Conservation (phyloP, 768 basidiomycete species). For the Glaciozyma antarctica region DNA sequence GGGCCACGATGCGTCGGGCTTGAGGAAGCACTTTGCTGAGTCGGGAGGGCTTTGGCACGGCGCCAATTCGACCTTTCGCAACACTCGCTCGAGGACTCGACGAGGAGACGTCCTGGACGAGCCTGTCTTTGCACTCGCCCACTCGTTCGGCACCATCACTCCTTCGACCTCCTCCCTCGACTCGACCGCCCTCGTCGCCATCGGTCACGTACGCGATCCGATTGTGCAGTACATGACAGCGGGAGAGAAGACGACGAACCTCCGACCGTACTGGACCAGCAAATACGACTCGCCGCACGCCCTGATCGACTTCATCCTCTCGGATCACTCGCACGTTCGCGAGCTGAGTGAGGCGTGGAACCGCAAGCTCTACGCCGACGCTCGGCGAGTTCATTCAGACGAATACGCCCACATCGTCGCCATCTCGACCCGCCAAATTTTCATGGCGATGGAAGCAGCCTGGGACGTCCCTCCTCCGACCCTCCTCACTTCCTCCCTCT, state of each 20-base stretch:
- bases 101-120: conserved; percentile 7
- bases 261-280: conserved; percentile 15
- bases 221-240: conserved; percentile 17
- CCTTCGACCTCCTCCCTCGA: not conserved
- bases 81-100: not conserved
- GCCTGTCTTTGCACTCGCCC: conserved; percentile 25
- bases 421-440: conserved; percentile 19
- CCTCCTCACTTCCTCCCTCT: conserved; percentile 7
- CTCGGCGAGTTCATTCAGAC: conserved; percentile 12
- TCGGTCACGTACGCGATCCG: conserved; percentile 25
- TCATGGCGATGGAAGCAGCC: conserved; percentile 17
- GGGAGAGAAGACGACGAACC: not conserved
- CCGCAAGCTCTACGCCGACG: conserved; percentile 21
- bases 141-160: conserved; percentile 9
- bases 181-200: conserved; percentile 15
- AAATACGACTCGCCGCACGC: not conserved
- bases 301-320: conserved; percentile 9
- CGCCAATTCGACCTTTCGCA: conserved; percentile 2
- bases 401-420: conserved; percentile 22
- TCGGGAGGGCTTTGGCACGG: not conserved
- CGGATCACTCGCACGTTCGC: conserved; percentile 1
- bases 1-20: conserved; percentile 8
- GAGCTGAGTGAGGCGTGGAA: conserved; percentile 13
- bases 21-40: conserved; percentile 7
- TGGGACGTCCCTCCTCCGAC: conserved; percentile 17